These are phyloP conservation scores for Sporodiniella umbellata DNA, from an alignment of 371 early-diverging fungal species.

Conservation along the genomic window DNA sequence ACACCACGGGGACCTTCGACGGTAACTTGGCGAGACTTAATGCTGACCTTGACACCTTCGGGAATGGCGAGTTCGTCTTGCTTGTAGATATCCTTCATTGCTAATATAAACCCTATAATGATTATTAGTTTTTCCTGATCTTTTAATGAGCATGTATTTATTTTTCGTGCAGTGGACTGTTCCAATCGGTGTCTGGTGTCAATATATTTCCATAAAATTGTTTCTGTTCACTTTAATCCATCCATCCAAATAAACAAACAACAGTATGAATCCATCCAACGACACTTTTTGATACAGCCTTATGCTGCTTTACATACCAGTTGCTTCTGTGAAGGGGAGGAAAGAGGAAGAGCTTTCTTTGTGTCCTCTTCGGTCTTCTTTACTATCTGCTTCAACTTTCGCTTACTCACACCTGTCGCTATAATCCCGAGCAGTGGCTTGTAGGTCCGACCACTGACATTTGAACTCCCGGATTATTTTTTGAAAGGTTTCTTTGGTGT, in stretches of 20 bases:
- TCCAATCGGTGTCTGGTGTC: background rate
- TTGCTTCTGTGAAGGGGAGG: conserved; percentile 30
- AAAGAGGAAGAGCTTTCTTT: conserved; percentile 16
- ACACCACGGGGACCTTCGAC: conserved; percentile 88
- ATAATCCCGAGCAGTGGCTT: background rate
- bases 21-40: conserved; percentile 75
- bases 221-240: conserved; percentile 9
- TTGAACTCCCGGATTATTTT: too few relatives aligned
- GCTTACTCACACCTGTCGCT: background rate
- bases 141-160: background rate
- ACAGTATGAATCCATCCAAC: conserved; percentile 8
- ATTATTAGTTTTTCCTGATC: background rate
- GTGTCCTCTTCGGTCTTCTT: background rate
- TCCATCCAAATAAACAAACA: conserved; percentile 35
- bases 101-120: conserved; percentile 17
- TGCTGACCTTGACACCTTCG: conserved; percentile 63
- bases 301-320: conserved; percentile 18
- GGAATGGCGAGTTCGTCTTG: conserved; percentile 78
- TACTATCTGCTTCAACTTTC: background rate
- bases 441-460: background rate
- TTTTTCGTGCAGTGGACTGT: background rate
- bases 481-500: too few relatives aligned
- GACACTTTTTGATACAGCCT: background rate
- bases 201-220: background rate
- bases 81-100: conserved; percentile 74